Evolutionary conservation across 2,329 filamentous ascomycete species (phyloP).

Genomic region (Aspergillus unguis): DNA sequence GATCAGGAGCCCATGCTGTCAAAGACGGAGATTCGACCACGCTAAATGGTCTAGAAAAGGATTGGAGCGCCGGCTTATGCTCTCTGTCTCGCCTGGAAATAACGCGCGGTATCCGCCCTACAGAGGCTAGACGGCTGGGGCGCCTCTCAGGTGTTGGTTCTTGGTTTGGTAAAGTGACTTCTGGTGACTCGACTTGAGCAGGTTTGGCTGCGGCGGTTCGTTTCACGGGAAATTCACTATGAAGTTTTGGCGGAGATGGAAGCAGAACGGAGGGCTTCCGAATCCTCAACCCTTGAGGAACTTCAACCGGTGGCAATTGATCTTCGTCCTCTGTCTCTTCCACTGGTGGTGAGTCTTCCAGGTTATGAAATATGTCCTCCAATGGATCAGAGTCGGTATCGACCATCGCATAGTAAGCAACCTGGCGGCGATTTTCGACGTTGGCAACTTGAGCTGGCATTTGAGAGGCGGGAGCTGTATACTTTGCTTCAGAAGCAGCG

Average conservation of each 20-base stretch:
- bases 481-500: constrained; percentile 20
- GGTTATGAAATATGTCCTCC: constrained; percentile 37
- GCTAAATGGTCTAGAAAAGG: constrained; percentile 81
- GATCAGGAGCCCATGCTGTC: constrained; percentile 25
- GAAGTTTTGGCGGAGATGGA: constrained; percentile 41
- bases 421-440: constrained; percentile 39
- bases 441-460: constrained; percentile 42
- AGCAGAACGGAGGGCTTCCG: constrained; percentile 40
- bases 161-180: constrained; percentile 16
- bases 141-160: constrained; percentile 31
- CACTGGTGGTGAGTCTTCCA: constrained; percentile 40
- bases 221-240: constrained; percentile 26
- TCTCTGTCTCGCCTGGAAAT: constrained; percentile 63
- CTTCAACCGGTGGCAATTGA: constrained; percentile 19
- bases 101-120: constrained; percentile 82
- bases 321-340: constrained; percentile 38
- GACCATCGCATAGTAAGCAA: constrained; percentile 59
- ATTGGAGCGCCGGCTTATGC: constrained; percentile 67
- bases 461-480: constrained; percentile 27
- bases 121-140: constrained; percentile 69
- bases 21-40: constrained; percentile 43
- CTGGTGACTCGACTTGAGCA: constrained; percentile 30
- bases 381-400: constrained; percentile 44
- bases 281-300: constrained; percentile 30
- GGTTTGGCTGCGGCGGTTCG: constrained; percentile 36